Evolutionary conservation across 441 rosid species (phyloP).

Genomic region (Pelargonium cotyledonis): DNA sequence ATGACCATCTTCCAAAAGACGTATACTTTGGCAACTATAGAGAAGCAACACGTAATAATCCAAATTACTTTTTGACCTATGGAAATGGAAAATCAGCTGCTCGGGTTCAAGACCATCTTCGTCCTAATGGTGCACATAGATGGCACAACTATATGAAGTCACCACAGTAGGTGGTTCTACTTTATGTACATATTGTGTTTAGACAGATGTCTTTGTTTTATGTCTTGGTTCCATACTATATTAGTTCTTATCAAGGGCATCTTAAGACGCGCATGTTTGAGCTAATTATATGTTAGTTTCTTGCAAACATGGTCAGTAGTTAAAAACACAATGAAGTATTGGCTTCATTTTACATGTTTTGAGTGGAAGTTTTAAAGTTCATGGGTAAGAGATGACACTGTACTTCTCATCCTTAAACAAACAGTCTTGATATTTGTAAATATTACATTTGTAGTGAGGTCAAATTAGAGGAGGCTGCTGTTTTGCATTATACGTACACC

Average conservation of each 20-base stretch:
- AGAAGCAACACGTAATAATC: slow-evolving; percentile 80
- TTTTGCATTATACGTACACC: slow-evolving; percentile 78
- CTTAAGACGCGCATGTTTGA: too few species aligned
- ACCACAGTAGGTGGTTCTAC: slow-evolving; percentile 32
- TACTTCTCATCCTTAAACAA: neutral
- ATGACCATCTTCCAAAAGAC: slow-evolving; percentile 79
- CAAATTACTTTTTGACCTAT: slow-evolving; percentile 67
- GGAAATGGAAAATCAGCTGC: slow-evolving; percentile 47
- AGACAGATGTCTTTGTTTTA: neutral
- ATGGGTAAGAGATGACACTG: neutral
- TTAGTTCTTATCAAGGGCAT: neutral
- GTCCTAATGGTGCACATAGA: slow-evolving; percentile 66
- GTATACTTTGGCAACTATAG: slow-evolving; percentile 75
- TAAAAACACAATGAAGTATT: neutral
- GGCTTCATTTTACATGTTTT: neutral
- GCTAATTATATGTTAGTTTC: too few species aligned
- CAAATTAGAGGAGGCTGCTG: slow-evolving; percentile 79
- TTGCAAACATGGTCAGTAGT: too few species aligned
- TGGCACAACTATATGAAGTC: slow-evolving; percentile 54
- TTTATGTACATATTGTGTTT: neutral
- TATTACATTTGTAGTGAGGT: slow-evolving; percentile 42
- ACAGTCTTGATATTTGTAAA: neutral
- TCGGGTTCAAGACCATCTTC: slow-evolving; percentile 44
- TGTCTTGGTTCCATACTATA: too few species aligned
- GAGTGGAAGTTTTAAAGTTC: neutral